Percentiles rank a stretch among this genome's conserved stretches.
phyloP scores from a whole-genome alignment of 768 basidiomycete species.

The Agrocybe praecox region DNA sequence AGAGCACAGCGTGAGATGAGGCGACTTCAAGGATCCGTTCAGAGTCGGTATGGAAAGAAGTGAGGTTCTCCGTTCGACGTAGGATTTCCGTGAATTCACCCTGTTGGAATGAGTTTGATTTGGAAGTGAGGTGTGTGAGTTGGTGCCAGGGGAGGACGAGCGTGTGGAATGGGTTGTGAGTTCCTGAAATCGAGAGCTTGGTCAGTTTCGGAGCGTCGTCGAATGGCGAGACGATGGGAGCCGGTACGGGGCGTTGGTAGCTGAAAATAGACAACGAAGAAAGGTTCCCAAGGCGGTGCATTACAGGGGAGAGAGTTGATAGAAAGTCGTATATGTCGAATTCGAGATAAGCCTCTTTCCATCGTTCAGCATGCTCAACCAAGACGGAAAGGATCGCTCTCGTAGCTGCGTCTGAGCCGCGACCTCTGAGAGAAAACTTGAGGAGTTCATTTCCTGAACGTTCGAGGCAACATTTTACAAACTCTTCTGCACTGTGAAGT shows the following conservation, averaged over 20 bases:
- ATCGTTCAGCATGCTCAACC: constrained; percentile 18
- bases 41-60: constrained; percentile 19
- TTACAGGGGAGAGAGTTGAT: constrained; percentile 10
- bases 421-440: constrained; percentile 17
- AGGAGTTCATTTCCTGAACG: constrained; percentile 20
- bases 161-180: constrained; percentile 17
- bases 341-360: constrained; percentile 19
- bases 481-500: constrained; percentile 2
- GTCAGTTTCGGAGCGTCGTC: constrained; percentile 20
- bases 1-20: constrained; percentile 13
- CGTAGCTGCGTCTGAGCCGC: not conserved
- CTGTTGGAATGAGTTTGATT: constrained; percentile 18
- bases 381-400: constrained; percentile 8
- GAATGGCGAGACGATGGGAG: constrained; percentile 19
- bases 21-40: constrained; percentile 24
- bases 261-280: constrained; percentile 13
- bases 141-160: constrained; percentile 25
- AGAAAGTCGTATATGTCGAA: constrained; percentile 15
- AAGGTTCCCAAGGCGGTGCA: constrained; percentile 16
- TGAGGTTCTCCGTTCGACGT: constrained; percentile 12
- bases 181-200: constrained; percentile 11
- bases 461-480: constrained; percentile 21
- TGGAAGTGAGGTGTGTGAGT: constrained; percentile 18
- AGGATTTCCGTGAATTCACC: constrained; percentile 26
- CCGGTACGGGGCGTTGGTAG: not conserved